Conservation (phyloP, 2,329 filamentous ascomycete species). For the Neofusicoccum laricinum region DNA sequence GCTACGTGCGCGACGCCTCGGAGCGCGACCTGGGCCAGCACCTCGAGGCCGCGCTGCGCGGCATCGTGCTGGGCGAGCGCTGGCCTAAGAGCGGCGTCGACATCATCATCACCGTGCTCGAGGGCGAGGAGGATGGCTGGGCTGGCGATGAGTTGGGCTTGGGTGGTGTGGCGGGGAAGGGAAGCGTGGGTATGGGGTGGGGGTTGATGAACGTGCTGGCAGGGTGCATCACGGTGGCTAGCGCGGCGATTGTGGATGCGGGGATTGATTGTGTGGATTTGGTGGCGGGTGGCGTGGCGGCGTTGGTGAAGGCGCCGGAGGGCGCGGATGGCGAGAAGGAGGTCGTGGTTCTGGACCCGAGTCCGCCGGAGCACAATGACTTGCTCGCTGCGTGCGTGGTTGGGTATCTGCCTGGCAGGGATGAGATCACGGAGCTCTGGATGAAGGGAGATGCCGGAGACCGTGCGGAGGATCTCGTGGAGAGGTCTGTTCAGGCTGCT, state of each 20-base stretch:
- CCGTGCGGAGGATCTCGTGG: conserved; percentile 54
- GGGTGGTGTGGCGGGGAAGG: conserved; percentile 43
- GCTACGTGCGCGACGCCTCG: conserved; percentile 79
- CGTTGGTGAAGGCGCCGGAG: conserved; percentile 55
- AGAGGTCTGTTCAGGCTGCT: conserved; percentile 63
- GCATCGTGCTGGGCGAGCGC: conserved; percentile 85
- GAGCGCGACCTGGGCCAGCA: conserved; percentile 91
- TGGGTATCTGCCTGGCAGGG: conserved; percentile 78
- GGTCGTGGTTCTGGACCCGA: conserved; percentile 68
- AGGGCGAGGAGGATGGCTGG: conserved; percentile 81
- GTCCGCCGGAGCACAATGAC: conserved; percentile 73
- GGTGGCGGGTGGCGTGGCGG: conserved; percentile 84
- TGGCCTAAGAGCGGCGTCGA: conserved; percentile 99
- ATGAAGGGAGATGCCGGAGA: conserved; percentile 68
- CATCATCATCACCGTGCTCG: conserved; percentile 85
- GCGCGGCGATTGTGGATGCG: conserved; percentile 88
- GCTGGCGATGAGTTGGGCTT: conserved; percentile 52
- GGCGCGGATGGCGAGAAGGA: conserved; percentile 24
- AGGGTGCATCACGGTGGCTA: conserved; percentile 89
- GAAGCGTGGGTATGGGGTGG: conserved; percentile 57
- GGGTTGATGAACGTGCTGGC: conserved; percentile 88
- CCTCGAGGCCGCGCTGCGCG: conserved; percentile 83
- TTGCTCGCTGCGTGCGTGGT: conserved; percentile 84
- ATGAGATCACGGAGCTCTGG: conserved; percentile 95
- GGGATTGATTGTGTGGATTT: conserved; percentile 94